Conservation (phyloP, 768 basidiomycete species). For the Xerocomus brunneocitrinus region DNA sequence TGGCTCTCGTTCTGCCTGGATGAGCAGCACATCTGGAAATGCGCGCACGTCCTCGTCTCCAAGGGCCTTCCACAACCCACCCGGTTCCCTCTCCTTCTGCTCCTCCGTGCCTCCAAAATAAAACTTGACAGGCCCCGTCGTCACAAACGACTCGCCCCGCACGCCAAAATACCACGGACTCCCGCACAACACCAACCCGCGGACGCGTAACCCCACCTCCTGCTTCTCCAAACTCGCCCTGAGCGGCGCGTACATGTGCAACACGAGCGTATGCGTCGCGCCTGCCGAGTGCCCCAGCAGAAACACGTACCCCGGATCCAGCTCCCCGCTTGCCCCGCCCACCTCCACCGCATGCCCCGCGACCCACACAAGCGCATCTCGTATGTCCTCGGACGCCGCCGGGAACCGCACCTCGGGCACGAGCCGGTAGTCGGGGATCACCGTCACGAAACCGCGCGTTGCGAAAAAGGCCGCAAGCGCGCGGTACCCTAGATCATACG, state of each 20-base stretch:
- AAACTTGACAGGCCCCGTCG: conserved; percentile 20
- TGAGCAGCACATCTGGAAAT: conserved; percentile 46
- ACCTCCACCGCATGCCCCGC: conserved; percentile 32
- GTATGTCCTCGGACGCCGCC: conserved; percentile 49
- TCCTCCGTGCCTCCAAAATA: conserved; percentile 38
- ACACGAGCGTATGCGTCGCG: conserved; percentile 43
- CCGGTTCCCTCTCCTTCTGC: conserved; percentile 39
- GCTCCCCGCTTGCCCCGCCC: conserved; percentile 13
- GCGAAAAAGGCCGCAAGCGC: conserved; percentile 61
- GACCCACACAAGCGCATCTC: conserved; percentile 56
- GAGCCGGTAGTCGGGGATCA: conserved; percentile 68
- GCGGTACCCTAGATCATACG: conserved; percentile 50
- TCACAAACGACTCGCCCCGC: conserved; percentile 24
- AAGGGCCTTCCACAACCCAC: conserved; percentile 37
- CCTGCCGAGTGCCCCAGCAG: conserved; percentile 64
- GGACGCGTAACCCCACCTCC: conserved; percentile 29
- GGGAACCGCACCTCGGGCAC: conserved; percentile 57
- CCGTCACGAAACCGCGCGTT: conserved; percentile 50
- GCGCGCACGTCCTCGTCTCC: conserved; percentile 30
- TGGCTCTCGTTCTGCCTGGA: conserved; percentile 54
- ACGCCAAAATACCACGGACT: conserved; percentile 40
- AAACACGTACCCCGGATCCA: conserved; percentile 42
- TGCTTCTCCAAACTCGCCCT: conserved; percentile 27
- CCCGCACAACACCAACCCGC: conserved; percentile 43
- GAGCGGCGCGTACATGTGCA: conserved; percentile 33